A percentile compares a stretch with the other conserved stretches of the same genome.
These are phyloP conservation scores for Aotearoamyces nothofagi DNA, from an alignment of 2,329 filamentous ascomycete species.

Conservation along the genomic window DNA sequence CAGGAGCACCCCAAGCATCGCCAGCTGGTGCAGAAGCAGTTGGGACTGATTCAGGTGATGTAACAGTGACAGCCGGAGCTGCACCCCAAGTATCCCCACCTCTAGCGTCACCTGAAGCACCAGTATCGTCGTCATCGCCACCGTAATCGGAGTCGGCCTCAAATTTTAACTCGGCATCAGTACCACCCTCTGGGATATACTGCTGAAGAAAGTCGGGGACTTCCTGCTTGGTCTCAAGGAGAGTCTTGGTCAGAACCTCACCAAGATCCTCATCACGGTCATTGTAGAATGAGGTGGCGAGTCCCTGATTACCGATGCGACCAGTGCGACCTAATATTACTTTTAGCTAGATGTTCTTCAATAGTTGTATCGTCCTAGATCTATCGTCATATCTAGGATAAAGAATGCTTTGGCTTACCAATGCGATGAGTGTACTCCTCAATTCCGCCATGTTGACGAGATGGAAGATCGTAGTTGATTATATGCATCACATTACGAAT, in stretches of 20 bases:
- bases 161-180: conserved; percentile 14
- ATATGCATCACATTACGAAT: conserved; percentile 78
- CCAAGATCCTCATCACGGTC: conserved; percentile 61
- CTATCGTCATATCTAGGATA: too few species aligned
- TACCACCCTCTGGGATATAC: conserved; percentile 40
- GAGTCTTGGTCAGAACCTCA: conserved; percentile 59
- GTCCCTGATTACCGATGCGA: conserved; percentile 74
- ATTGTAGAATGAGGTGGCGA: conserved; percentile 82
- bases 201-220: conserved; percentile 69
- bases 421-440: conserved; percentile 92
- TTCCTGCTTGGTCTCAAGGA: conserved; percentile 64
- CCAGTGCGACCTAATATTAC: conserved; percentile 61
- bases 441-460: conserved; percentile 63
- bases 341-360: conserved; percentile 1
- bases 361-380: too few species aligned
- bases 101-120: conserved; percentile 5
- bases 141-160: conserved; percentile 13
- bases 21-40: conserved; percentile 1
- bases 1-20: conserved; percentile 5
- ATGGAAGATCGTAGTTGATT: conserved; percentile 85
- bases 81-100: conserved; percentile 6
- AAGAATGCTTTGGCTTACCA: too few species aligned
- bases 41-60: too few species aligned
- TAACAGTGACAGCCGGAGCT: neutral
- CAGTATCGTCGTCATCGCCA: conserved; percentile 11